These are phyloP conservation scores for Boletus pseudo-olivaceus DNA, from an alignment of 768 basidiomycete genomes.

Conservation along the genomic window DNA sequence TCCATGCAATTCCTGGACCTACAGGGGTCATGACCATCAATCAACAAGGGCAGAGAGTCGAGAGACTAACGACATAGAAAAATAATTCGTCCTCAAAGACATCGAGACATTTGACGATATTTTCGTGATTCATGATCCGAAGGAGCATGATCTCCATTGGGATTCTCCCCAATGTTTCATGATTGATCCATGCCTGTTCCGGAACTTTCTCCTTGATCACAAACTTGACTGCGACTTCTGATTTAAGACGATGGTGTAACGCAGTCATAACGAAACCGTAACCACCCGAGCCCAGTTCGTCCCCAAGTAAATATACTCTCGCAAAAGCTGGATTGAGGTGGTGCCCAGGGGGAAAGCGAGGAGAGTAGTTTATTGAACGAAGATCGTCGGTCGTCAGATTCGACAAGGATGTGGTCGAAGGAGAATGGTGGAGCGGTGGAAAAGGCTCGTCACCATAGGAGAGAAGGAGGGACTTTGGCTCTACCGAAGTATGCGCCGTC, in stretches of 20 bases:
- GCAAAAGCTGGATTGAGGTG: constrained; percentile 58
- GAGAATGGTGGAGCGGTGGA: constrained; percentile 3
- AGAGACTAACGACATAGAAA: constrained; percentile 75
- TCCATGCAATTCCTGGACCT: constrained; percentile 94
- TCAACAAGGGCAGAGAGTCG: background rate
- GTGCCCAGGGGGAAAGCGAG: constrained; percentile 60
- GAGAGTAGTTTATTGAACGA: constrained; percentile 34
- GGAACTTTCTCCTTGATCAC: constrained; percentile 76
- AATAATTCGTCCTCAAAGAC: constrained; percentile 80
- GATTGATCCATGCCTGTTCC: constrained; percentile 50
- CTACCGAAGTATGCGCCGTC: background rate
- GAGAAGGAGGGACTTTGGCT: constrained; percentile 24
- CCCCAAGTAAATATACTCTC: constrained; percentile 55
- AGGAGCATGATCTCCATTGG: constrained; percentile 84
- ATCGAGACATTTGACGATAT: constrained; percentile 80
- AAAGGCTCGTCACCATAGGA: constrained; percentile 8
- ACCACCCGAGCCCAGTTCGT: constrained; percentile 86
- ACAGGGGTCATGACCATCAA: constrained; percentile 4
- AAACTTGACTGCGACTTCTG: constrained; percentile 92
- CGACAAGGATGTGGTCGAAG: background rate
- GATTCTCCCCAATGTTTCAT: constrained; percentile 56
- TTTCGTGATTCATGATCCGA: constrained; percentile 68
- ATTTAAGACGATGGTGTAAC: constrained; percentile 49
- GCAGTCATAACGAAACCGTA: constrained; percentile 96
- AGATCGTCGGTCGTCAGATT: constrained; percentile 9